Evolutionary conservation across 2,329 filamentous ascomycete genomes (phyloP).

Genomic region (Didymella glomerata): DNA sequence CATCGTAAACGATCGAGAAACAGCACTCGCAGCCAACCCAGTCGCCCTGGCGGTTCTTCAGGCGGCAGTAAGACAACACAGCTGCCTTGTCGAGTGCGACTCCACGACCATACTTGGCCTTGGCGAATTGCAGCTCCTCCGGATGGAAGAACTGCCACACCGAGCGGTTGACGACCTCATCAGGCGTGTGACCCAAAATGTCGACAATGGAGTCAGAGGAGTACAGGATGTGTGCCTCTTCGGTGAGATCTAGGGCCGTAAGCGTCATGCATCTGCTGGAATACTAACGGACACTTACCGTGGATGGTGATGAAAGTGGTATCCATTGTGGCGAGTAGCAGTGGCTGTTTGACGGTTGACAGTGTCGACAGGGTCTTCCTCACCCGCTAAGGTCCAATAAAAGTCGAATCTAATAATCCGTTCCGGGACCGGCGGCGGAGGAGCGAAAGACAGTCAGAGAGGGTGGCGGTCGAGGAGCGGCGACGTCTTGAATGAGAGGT

Average conservation of each 20-base stretch:
- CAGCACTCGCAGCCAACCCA: constrained; percentile 88
- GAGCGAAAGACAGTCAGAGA: constrained; percentile 21
- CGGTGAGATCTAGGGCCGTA: constrained; percentile 68
- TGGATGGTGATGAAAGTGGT: constrained; percentile 93
- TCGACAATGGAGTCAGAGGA: constrained; percentile 84
- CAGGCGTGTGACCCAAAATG: constrained; percentile 80
- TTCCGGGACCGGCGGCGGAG: constrained; percentile 40
- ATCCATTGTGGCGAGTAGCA: constrained; percentile 59
- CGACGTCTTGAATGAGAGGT: constrained; percentile 30
- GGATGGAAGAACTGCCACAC: constrained; percentile 89
- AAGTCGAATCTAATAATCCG: constrained; percentile 52
- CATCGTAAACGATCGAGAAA: constrained; percentile 88
- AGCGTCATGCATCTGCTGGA: constrained; percentile 10
- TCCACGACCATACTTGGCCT: constrained; percentile 74
- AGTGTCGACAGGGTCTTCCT: constrained; percentile 18
- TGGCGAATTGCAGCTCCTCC: constrained; percentile 78
- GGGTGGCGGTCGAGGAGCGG: constrained; percentile 22
- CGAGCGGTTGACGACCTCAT: constrained; percentile 77
- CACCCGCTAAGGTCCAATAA: constrained; percentile 37
- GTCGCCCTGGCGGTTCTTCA: constrained; percentile 71
- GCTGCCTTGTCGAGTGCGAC: constrained; percentile 84
- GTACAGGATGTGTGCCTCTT: constrained; percentile 81
- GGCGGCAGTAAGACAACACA: constrained; percentile 79
- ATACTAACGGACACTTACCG: constrained; percentile 62
- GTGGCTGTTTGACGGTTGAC: constrained; percentile 4